Percentiles rank a stretch among this genome's conserved stretches.
Conservation (phyloP, 208 protist species). For the Histomonas meleagridis region DNA sequence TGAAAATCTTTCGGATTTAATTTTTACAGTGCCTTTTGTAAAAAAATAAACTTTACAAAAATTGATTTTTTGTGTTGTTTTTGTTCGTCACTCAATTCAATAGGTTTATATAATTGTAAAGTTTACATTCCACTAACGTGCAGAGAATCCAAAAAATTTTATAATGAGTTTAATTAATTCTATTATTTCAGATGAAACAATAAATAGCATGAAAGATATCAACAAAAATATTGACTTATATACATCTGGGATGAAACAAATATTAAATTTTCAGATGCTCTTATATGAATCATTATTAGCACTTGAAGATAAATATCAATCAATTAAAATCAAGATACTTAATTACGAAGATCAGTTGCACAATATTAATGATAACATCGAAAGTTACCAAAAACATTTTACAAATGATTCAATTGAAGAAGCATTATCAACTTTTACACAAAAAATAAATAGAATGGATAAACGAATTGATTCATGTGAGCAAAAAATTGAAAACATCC, state of each 20-base stretch:
- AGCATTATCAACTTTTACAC: no score
- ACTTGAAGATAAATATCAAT: not conserved
- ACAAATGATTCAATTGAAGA: not conserved
- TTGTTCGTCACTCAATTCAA: no score
- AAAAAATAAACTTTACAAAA: no score
- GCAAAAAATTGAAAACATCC: no score
- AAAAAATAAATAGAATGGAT: not conserved
- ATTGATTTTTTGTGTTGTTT: no score
- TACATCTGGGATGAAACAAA: not conserved
- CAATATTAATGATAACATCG: not conserved
- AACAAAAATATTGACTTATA: not conserved
- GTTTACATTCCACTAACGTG: no score
- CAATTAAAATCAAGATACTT: not conserved
- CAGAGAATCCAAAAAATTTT: no score
- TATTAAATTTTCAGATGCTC: slow-evolving; percentile 20
- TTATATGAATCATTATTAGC: not conserved
- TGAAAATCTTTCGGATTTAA: no score
- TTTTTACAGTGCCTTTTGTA: no score
- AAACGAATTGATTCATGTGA: not conserved
- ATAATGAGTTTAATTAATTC: not conserved
- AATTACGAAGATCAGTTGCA: not conserved
- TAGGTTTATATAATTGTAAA: no score
- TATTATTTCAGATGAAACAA: not conserved
- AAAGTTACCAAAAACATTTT: not conserved
- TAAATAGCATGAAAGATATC: not conserved